Percentiles rank a stretch among this genome's conserved stretches.
Conservation (phyloP, 345 rosid genomes). For the Arabis hirsuta region DNA sequence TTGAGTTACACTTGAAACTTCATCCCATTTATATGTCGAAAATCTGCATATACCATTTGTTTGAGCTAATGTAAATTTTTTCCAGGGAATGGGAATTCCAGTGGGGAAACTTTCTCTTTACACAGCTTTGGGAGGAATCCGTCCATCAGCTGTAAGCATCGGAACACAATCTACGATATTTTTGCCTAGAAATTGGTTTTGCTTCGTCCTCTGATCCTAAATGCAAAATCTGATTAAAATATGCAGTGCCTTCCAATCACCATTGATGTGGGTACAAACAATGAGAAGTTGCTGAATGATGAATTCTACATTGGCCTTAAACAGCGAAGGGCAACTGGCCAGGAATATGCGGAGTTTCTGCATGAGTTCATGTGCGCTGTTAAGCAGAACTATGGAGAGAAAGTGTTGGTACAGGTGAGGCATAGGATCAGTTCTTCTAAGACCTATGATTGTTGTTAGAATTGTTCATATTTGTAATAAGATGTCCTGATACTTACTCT, state of each 20-base stretch:
- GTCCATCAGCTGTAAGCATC: constrained; percentile 81
- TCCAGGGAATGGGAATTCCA: constrained; percentile 97
- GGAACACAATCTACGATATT: constrained; percentile 4
- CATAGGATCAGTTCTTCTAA: constrained; percentile 14
- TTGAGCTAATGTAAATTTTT: background rate
- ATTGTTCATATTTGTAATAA: background rate
- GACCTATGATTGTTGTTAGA: background rate
- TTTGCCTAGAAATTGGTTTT: background rate
- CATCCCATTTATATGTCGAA: background rate
- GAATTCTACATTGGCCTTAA: constrained; percentile 85
- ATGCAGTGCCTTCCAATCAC: constrained; percentile 89
- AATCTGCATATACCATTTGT: background rate
- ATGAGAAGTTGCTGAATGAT: constrained; percentile 69
- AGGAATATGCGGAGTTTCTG: constrained; percentile 94
- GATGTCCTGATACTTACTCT: background rate
- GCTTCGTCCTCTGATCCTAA: background rate
- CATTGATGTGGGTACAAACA: constrained; percentile 97
- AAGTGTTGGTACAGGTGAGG: constrained; percentile 85
- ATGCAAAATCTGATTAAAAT: background rate
- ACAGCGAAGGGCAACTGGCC: constrained; percentile 81
- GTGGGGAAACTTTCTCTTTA: constrained; percentile 90
- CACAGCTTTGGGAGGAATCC: constrained; percentile 89
- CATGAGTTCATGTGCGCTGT: constrained; percentile 95
- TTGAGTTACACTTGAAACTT: constrained; percentile 19
- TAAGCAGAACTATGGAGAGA: constrained; percentile 95